Evolutionary conservation across 169 alveolate genomes (phyloP).

Genomic region (Theileria sp.): DNA sequence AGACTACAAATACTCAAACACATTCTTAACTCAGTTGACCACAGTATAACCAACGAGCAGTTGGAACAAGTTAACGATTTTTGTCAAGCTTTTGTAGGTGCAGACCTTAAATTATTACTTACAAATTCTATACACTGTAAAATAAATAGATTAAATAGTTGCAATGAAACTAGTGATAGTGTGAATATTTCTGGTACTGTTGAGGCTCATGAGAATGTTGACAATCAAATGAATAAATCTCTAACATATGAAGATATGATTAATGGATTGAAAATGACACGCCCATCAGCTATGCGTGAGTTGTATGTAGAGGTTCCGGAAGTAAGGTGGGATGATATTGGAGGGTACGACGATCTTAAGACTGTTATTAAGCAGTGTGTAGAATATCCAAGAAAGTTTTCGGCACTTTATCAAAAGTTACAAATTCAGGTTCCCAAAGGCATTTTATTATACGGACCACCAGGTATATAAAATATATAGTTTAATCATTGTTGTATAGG

Average conservation of each 20-base stretch:
- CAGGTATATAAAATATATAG: conserved; percentile 80
- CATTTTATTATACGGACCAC: conserved; percentile 98
- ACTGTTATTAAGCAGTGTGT: conserved; percentile 90
- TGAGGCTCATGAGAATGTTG: not conserved
- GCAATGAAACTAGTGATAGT: not conserved
- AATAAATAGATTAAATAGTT: conserved; percentile 26
- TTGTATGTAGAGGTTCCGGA: conserved; percentile 91
- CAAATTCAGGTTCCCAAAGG: conserved; percentile 94
- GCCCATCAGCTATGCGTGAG: conserved; percentile 78
- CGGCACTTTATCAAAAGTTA: conserved; percentile 83
- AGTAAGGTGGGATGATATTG: conserved; percentile 96
- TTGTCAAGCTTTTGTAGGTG: conserved; percentile 85
- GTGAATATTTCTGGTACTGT: not conserved
- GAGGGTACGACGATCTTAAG: conserved; percentile 96
- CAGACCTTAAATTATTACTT: conserved; percentile 78
- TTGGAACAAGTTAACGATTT: conserved; percentile 62
- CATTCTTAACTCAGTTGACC: conserved; percentile 62
- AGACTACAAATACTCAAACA: conserved; percentile 84
- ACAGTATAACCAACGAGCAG: conserved; percentile 57
- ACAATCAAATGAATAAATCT: not conserved
- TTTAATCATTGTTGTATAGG: not conserved
- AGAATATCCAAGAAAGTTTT: conserved; percentile 96
- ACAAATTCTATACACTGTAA: conserved; percentile 63
- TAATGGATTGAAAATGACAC: conserved; percentile 44
- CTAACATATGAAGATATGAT: conserved; percentile 49